phyloP scores from a whole-genome alignment of 495 filamentous ascomycete genomes.

The Hypomontagnella monticulosa region DNA sequence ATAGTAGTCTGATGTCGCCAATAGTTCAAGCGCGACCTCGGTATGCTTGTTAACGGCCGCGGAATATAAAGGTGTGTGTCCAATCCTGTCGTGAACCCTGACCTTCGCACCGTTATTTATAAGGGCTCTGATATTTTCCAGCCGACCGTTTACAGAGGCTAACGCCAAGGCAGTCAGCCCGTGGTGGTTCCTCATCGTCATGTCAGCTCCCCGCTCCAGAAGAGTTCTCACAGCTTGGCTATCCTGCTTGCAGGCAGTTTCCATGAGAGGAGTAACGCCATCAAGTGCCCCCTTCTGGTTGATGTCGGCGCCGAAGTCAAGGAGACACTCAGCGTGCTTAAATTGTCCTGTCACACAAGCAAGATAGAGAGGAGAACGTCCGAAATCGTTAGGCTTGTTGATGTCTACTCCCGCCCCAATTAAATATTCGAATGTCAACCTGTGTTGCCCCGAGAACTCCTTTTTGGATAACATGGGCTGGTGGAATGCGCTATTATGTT shows the following conservation, averaged over 20 bases:
- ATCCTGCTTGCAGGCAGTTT: conserved; percentile 4
- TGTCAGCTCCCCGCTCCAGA: conserved; percentile 5
- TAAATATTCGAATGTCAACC: no score
- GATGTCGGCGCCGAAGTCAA: conserved; percentile 9
- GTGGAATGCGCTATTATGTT: conserved; percentile 4
- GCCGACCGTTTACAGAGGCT: neutral
- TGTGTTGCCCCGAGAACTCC: neutral
- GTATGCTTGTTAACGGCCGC: neutral
- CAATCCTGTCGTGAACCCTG: neutral
- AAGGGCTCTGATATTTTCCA: conserved; percentile 10
- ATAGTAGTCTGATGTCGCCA: conserved; percentile 7
- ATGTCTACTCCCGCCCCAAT: neutral
- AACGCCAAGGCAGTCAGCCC: conserved; percentile 1
- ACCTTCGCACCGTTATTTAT: conserved; percentile 1
- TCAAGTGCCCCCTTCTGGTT: neutral
- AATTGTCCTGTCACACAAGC: conserved; percentile 5
- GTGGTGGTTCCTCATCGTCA: neutral
- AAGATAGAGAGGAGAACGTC: conserved; percentile 1
- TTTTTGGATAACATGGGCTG: neutral
- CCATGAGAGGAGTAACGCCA: conserved; percentile 14
- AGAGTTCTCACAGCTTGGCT: neutral
- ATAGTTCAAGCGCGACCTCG: conserved; percentile 22
- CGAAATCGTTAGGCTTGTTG: neutral
- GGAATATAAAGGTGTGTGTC: conserved; percentile 14
- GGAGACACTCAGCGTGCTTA: neutral